Evolutionary conservation across 352 stramenopile species (phyloP), one percentile per base, ranked within the genome.

Genomic region (Phytopythium sindhum): DNA sequence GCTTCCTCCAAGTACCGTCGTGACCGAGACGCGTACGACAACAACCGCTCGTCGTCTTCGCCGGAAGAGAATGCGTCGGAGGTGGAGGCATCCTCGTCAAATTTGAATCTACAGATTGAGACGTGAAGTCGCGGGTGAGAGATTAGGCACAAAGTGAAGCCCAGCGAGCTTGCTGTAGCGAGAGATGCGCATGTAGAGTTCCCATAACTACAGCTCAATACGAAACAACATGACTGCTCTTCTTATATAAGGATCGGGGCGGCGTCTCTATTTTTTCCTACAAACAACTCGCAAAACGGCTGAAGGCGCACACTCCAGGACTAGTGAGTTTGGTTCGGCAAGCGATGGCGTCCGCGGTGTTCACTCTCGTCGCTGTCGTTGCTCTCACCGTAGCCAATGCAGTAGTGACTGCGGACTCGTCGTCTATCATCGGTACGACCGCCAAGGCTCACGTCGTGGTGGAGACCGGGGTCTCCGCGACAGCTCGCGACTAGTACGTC

Each of bases 11-110:
- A 79, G 57, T 28, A 64, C 33, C 63, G 69, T 23, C 26, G 53
- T 11, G 45, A 23, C 14, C 65, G 77, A 14, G 66, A 75, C 10
- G 45, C 70, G 19, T 61, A 63, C 14, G 80, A 73, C 51, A 85
- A 87, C 63, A 87, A 80, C 69, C 82, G 64, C 31, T 64, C 65
- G 28, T 57, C 69, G 17, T 52, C 55, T 3, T 82, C 76, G 37
- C 77, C 77, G 24, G 71, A 86, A 44, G 76, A 78, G 26, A 42
- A 64, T 6, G 17, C 67, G 2, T 68, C 66, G 1, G 68, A 78
- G 55, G 44, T 15, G 8, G 69, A 77, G 29, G 8, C 21, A 5
- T 41, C 56, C 1, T 53, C 56, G 37, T 53, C 41, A 24, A 53
- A 41, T 28, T 61, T 52, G 56, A 61, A 24, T 37, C 56, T 52